A percentile compares a stretch with the other conserved stretches of the same genome.
phyloP scores from a whole-genome alignment of 768 basidiomycete genomes.

The Lactarius pseudohatsudake region DNA sequence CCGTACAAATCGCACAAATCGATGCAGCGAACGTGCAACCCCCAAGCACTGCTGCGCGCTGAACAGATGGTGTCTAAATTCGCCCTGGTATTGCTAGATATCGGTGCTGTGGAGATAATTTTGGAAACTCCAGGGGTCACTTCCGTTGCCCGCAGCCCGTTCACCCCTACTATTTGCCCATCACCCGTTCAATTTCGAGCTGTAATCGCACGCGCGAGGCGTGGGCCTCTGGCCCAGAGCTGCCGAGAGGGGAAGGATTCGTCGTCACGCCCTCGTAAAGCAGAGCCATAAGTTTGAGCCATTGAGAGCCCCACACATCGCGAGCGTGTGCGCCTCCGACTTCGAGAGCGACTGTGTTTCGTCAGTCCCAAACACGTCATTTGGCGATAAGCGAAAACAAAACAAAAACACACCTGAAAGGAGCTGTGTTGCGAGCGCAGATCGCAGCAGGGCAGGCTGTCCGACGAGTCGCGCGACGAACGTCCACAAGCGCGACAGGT shows the following conservation, averaged over 20 bases:
- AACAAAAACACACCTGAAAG: constrained; percentile 51
- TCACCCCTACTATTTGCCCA: constrained; percentile 34
- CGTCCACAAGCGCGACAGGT: constrained; percentile 64
- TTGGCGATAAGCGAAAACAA: constrained; percentile 8
- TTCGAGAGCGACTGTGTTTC: constrained; percentile 61
- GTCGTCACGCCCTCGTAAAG: constrained; percentile 62
- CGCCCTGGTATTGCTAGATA: constrained; percentile 1
- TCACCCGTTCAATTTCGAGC: constrained; percentile 65
- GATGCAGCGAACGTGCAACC: constrained; percentile 18
- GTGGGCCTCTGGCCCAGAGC: constrained; percentile 34
- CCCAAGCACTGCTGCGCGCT: background rate
- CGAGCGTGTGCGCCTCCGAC: constrained; percentile 63
- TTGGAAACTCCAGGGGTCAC: constrained; percentile 10
- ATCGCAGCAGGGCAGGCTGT: constrained; percentile 50
- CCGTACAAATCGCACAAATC: constrained; percentile 9
- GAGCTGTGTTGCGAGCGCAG: constrained; percentile 62
- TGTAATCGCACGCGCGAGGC: constrained; percentile 60
- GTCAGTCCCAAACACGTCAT: constrained; percentile 1
- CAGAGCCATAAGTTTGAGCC: constrained; percentile 67
- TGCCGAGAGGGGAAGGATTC: constrained; percentile 44
- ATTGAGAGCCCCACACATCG: constrained; percentile 73
- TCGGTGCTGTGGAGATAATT: constrained; percentile 1
- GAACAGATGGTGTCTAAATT: background rate
- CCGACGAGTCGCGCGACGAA: constrained; percentile 67
- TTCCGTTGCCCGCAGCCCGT: background rate